phyloP scores from a whole-genome alignment of 257 asterid genomes.

The Solanum sitiens region DNA sequence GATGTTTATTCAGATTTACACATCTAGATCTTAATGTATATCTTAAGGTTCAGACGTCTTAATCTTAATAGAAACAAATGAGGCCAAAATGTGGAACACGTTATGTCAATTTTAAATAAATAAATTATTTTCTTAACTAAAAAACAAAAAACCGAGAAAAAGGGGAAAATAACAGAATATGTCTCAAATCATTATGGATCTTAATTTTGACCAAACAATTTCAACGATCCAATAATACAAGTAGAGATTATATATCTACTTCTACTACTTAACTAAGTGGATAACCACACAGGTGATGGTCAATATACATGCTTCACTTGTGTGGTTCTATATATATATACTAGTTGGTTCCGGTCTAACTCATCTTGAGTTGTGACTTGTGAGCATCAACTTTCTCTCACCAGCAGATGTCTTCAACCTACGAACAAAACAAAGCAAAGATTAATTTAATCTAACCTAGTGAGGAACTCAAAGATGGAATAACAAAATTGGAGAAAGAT shows the following conservation, averaged over 20 bases:
- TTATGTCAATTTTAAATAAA: no score
- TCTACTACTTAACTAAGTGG: no score
- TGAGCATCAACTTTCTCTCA: conserved; percentile 78
- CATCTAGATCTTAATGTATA: no score
- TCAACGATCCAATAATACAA: neutral
- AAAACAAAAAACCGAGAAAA: no score
- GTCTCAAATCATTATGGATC: neutral
- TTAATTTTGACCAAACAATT: neutral
- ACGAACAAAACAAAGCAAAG: neutral
- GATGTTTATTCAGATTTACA: no score
- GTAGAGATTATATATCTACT: neutral
- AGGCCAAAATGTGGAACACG: neutral
- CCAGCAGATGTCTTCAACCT: conserved; percentile 87
- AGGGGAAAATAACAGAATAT: no score
- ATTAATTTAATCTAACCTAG: neutral
- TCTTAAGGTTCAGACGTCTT: no score
- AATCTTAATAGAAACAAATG: no score
- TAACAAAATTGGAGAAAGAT: conserved; percentile 50
- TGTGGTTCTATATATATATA: no score
- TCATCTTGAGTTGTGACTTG: conserved; percentile 35
- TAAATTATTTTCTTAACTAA: no score
- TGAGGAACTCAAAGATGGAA: conserved; percentile 68
- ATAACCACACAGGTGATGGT: no score
- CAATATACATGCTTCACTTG: no score
- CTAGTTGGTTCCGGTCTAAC: conserved; percentile 51